These are phyloP conservation scores for Jamesozyma jinghongensis DNA, from an alignment of 805 yeast genomes.

Conservation along the genomic window DNA sequence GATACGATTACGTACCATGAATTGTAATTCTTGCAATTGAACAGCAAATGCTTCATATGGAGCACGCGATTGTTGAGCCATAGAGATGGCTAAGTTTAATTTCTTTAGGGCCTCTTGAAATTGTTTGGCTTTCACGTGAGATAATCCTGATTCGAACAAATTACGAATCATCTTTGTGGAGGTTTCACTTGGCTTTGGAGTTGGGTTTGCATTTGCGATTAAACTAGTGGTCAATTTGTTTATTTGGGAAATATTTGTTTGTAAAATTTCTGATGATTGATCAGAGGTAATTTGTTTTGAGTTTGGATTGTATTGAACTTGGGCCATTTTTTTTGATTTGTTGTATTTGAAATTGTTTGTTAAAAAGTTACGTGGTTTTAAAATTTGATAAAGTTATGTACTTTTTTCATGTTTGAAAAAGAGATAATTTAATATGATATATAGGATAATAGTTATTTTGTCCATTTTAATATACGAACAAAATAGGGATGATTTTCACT, in stretches of 20 bases:
- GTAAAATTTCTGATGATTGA: conserved; percentile 4
- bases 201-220: conserved; percentile 39
- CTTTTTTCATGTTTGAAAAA: no score
- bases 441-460: no score
- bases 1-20: conserved; percentile 59
- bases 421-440: no score
- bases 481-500: no score
- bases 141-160: conserved; percentile 54
- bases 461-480: no score
- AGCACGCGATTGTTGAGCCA: conserved; percentile 52
- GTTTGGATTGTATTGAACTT: conserved; percentile 20
- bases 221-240: conserved; percentile 30
- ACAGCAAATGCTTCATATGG: conserved; percentile 69
- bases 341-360: background rate
- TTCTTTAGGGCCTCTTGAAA: conserved; percentile 54
- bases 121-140: conserved; percentile 44
- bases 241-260: conserved; percentile 27
- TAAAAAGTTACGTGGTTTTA: background rate
- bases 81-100: conserved; percentile 55
- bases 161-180: conserved; percentile 49
- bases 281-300: conserved; percentile 22
- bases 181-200: conserved; percentile 44
- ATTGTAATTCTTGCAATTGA: conserved; percentile 57
- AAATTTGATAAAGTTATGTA: no score
- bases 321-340: background rate